Conservation (phyloP, 371 early-diverging fungal genomes). For the Globomyces sp. region DNA sequence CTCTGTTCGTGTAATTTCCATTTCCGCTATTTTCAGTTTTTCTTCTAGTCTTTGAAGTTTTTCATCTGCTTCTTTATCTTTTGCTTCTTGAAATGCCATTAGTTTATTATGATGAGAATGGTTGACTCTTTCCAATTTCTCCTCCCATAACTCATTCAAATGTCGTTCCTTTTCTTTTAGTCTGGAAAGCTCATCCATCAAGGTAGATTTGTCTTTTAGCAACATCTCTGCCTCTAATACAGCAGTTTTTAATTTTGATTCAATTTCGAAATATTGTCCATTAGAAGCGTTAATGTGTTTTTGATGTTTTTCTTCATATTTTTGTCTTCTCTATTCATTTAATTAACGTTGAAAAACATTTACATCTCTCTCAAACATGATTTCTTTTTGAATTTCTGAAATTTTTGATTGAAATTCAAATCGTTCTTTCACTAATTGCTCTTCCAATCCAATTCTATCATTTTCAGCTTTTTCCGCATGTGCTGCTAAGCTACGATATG, state of each 20-base stretch:
- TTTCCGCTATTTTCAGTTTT: slow-evolving; percentile 22
- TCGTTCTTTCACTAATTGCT: slow-evolving; percentile 15
- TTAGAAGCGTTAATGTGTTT: slow-evolving; percentile 2
- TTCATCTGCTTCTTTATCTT: slow-evolving; percentile 32
- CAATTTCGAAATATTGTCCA: slow-evolving; percentile 30
- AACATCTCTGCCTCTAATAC: slow-evolving; percentile 36
- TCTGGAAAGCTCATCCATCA: slow-evolving; percentile 42
- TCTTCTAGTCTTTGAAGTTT: slow-evolving; percentile 30
- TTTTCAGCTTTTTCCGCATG: slow-evolving; percentile 17
- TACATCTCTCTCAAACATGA: slow-evolving; percentile 36
- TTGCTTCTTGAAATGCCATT: slow-evolving; percentile 25
- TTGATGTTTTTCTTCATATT: slow-evolving; percentile 18
- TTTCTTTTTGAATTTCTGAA: slow-evolving; percentile 30
- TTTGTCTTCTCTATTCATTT: slow-evolving; percentile 18
- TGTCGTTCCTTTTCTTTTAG: slow-evolving; percentile 32
- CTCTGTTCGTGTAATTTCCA: slow-evolving; percentile 23
- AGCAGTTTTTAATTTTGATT: slow-evolving; percentile 28
- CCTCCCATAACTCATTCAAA: slow-evolving; percentile 26
- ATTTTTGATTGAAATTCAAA: slow-evolving; percentile 13
- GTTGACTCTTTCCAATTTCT: slow-evolving; percentile 31
- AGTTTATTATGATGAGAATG: slow-evolving; percentile 23
- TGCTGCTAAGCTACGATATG: slow-evolving; percentile 21
- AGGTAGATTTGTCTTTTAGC: slow-evolving; percentile 35
- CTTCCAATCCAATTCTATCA: slow-evolving; percentile 24
- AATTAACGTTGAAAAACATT: neutral